These are phyloP conservation scores for Leptographium galeiforme DNA, from an alignment of 2,329 filamentous ascomycete species.

Conservation along the genomic window DNA sequence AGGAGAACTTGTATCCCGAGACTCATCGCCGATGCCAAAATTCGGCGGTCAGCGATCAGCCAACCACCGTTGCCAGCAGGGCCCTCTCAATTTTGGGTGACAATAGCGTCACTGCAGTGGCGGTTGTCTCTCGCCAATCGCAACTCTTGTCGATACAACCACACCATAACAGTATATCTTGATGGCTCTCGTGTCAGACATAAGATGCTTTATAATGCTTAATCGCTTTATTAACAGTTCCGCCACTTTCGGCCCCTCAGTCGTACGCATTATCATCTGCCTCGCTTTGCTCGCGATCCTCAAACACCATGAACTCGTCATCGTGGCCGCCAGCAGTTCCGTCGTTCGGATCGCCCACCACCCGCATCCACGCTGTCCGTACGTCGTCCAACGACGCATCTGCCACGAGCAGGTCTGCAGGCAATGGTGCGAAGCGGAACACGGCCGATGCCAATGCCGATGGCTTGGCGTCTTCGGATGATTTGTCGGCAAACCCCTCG, in stretches of 20 bases:
- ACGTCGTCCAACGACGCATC: conserved; percentile 57
- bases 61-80: too few relatives aligned
- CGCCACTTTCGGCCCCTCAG: background rate
- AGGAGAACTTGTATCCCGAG: too few relatives aligned
- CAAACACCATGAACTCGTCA: conserved; percentile 60
- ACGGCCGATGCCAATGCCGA: conserved; percentile 13
- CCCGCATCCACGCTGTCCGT: conserved; percentile 52
- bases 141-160: too few relatives aligned
- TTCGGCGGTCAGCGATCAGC: too few relatives aligned
- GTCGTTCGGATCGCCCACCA: conserved; percentile 32
- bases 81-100: too few relatives aligned
- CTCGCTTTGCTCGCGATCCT: conserved; percentile 51
- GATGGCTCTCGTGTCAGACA: too few relatives aligned
- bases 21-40: too few relatives aligned
- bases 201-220: too few relatives aligned
- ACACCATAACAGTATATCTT: too few relatives aligned
- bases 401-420: conserved; percentile 58
- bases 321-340: conserved; percentile 5
- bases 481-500: conserved; percentile 13
- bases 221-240: background rate
- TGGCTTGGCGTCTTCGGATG: too few relatives aligned
- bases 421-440: conserved; percentile 43
- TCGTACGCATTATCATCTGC: conserved; percentile 32
- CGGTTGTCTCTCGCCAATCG: too few relatives aligned
- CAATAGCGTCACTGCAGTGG: too few relatives aligned